phyloP scores from a whole-genome alignment of 257 asterid genomes.

The Nicotiana tomentosiformis region DNA sequence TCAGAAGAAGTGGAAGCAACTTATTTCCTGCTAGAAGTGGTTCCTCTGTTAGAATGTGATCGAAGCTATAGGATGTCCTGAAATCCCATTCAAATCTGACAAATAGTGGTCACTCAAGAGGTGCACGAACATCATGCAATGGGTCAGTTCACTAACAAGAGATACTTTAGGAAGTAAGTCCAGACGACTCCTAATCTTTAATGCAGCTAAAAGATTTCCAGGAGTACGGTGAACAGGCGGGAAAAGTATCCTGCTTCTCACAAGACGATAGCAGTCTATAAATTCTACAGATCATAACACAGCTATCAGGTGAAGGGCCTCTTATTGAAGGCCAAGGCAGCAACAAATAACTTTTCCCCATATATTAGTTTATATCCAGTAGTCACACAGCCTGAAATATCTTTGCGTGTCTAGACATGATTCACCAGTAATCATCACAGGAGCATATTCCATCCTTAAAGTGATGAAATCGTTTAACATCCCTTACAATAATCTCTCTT shows the following conservation, averaged over 20 bases:
- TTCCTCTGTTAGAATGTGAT: neutral
- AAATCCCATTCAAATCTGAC: neutral
- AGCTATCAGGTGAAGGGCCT: neutral
- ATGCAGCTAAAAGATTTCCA: neutral
- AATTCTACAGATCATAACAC: neutral
- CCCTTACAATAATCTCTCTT: slow-evolving; percentile 38
- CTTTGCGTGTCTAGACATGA: neutral
- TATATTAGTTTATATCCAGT: neutral
- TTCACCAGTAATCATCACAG: slow-evolving; percentile 55
- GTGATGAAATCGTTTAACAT: slow-evolving; percentile 54
- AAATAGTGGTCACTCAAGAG: neutral
- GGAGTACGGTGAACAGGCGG: neutral
- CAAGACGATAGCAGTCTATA: neutral
- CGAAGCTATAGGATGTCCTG: neutral
- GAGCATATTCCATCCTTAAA: slow-evolving; percentile 56
- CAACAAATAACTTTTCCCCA: neutral
- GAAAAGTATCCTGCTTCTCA: neutral
- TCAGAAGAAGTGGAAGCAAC: neutral
- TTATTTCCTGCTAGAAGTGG: neutral
- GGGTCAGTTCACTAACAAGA: neutral
- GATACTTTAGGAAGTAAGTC: neutral
- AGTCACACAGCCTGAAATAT: neutral
- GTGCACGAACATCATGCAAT: neutral
- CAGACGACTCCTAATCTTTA: neutral
- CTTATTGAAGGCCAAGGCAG: neutral